Evolutionary conservation across 306 rosid genomes (phyloP).

Genomic region (Quercus alba): DNA sequence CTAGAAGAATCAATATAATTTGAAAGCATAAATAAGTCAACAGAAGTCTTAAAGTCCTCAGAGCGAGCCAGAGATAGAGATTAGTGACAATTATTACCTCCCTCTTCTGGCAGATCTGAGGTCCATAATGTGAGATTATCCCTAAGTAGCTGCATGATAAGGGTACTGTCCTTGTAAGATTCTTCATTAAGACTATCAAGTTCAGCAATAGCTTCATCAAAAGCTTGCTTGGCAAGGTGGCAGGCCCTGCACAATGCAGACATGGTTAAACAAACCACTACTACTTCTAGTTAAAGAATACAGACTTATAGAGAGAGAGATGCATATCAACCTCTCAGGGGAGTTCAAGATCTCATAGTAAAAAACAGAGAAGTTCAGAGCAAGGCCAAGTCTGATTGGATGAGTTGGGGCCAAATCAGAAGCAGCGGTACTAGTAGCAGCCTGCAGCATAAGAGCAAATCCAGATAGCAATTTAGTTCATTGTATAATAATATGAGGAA

Average conservation of each 20-base stretch:
- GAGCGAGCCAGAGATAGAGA: not conserved
- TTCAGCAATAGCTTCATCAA: constrained; percentile 45
- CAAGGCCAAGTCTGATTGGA: constrained; percentile 64
- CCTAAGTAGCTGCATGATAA: constrained; percentile 72
- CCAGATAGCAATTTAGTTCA: not conserved
- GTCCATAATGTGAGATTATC: constrained; percentile 77
- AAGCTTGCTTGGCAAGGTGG: constrained; percentile 43
- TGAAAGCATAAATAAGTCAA: not conserved
- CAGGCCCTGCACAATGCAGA: constrained; percentile 31
- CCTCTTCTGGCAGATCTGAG: constrained; percentile 57
- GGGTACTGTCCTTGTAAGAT: constrained; percentile 66
- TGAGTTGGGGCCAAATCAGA: constrained; percentile 60
- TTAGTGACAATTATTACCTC: constrained; percentile 32
- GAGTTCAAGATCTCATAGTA: constrained; percentile 73
- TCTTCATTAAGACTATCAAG: constrained; percentile 50
- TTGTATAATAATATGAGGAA: not conserved
- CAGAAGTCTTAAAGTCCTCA: not conserved
- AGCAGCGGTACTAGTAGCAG: constrained; percentile 26
- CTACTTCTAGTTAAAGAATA: not conserved
- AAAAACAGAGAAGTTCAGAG: constrained; percentile 70
- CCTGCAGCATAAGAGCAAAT: constrained; percentile 20
- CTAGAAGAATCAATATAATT: not conserved
- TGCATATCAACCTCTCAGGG: constrained; percentile 48
- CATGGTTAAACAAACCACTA: not conserved
- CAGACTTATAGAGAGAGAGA: not conserved